Base-by-base conservation (phyloP, 2,329 filamentous ascomycete genomes). In the Colletotrichum sidae region DNA sequence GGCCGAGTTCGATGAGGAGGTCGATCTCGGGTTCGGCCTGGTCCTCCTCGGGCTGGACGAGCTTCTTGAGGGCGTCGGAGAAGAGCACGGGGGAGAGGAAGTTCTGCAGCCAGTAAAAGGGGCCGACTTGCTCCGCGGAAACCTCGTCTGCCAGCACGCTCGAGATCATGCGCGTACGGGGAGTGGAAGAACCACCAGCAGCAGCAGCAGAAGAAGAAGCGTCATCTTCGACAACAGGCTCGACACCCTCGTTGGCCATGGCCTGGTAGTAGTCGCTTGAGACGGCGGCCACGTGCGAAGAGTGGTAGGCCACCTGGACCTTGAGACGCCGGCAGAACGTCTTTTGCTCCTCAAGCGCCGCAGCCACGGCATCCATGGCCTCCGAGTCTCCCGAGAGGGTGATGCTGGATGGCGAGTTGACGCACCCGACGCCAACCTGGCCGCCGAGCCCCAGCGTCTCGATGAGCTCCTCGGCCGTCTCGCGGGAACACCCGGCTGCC, bases 301-400 rank as follows among this genome's bases (percentile, higher is more conserved):
- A 72, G 39, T 72, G 70, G 49, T 71, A 72, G 0, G 69, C 70
- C 0, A 63, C 58, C 4, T 66, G 52, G 1, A 70, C 68, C 2
- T 62, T 58, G 3, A 72, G 63, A 72, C 64, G 70, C 2, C 69
- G 55, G 86, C 8, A 82, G 70, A 39, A 76, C 72, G 38, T 79
- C 77, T 8, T 42, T 73, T 46, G 83, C 76, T 45, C 83, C 76
- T 13, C 81, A 13, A 81, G 65, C 37, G 71, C 69, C 1, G 66
- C 62, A 0, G 70, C 77, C 10, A 76, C 55, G 49, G 71, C 74
- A 62, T 77, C 78, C 11, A 65, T 8, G 8, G 41, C 45, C 4
- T 12, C 0, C 2, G 35, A 25, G 15, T 65, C 62, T 10, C 60
- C 64, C 0, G 72, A 71, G 4, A 73, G 55, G 1, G 73, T 74